These are phyloP conservation scores for Candida qinlingensis DNA, from an alignment of 805 yeast species.

Conservation along the genomic window DNA sequence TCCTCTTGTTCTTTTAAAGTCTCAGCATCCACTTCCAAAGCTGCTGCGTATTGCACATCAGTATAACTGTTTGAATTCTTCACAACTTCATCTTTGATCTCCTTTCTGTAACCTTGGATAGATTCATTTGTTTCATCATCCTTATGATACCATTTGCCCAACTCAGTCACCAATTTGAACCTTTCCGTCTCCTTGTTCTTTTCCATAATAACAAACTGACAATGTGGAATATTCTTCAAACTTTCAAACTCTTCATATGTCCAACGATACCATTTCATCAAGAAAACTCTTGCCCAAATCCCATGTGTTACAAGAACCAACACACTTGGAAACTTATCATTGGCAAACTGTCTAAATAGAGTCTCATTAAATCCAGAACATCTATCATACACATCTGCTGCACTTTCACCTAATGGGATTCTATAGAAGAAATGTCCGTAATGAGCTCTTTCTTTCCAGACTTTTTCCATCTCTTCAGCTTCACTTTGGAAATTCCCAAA, in stretches of 20 bases:
- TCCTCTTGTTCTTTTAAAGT: conserved; percentile 30
- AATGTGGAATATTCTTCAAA: conserved; percentile 78
- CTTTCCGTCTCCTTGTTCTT: conserved; percentile 41
- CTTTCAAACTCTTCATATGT: conserved; percentile 83
- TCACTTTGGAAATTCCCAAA: conserved; percentile 89
- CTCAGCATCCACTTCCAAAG: conserved; percentile 16
- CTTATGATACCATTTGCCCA: conserved; percentile 57
- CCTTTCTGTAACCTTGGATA: conserved; percentile 7
- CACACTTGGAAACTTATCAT: conserved; percentile 69
- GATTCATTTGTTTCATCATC: not conserved
- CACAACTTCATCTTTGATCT: conserved; percentile 19
- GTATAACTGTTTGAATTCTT: conserved; percentile 23
- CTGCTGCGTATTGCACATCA: conserved; percentile 10
- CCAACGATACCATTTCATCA: conserved; percentile 96
- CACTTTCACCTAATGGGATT: conserved; percentile 91
- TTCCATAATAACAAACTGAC: conserved; percentile 78
- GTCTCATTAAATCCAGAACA: conserved; percentile 89
- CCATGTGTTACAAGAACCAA: conserved; percentile 89
- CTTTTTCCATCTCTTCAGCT: conserved; percentile 68
- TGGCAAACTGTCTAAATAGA: conserved; percentile 70
- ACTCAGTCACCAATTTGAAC: conserved; percentile 53
- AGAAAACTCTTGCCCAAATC: conserved; percentile 86
- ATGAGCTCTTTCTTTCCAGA: conserved; percentile 79
- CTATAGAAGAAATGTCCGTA: conserved; percentile 88
- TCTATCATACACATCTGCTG: conserved; percentile 92